Evolutionary conservation across 1,284 basidiomycete genomes (phyloP), one percentile per base, ranked within the genome.

Genomic region (Ustilago loliicola): DNA sequence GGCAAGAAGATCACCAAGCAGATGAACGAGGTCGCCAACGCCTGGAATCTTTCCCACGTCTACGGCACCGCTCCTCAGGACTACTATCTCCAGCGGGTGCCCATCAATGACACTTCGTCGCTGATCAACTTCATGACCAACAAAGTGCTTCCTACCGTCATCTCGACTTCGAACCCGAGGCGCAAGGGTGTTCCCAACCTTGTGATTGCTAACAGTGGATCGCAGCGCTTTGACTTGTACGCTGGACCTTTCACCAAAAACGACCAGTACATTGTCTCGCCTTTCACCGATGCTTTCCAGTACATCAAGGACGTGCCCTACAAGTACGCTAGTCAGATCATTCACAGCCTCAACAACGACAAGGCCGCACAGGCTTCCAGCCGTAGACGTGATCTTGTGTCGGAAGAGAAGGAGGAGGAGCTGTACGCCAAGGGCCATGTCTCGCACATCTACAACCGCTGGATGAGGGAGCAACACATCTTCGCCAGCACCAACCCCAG

Each of bases 241-340:
- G 68, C 76, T 5, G 83, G 83, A 2, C 57, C 65, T 21, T 83
- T 85, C 32, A 82, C 81, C 23, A 81, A 82, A 63, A 83, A 84
- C 60, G 83, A 85, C 64, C 69, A 83, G 74, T 80, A 83, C 78
- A 80, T 83, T 21, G 81, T 82, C 10, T 80, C 75, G n/a, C 82
- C 82, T 13, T 85, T 85, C 68, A 75, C 64, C 34, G 83, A 84
- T 36, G 72, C 72, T 11, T 85, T 85, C 66, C 70, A 82, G 68
- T 81, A 78, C 75, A 59, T 85, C 38, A 45, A 64, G 34, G 70
- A 82, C 50, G 83, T 85, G 29, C 76, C 77, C 7, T 83, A 72
- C 72, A 59, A 76, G 61, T 72, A 80, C 45, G 83, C 83, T 10
- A 50, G 47, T 9, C 72, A 77, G 53, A 61, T 85, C 50, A 63